These are phyloP conservation scores for Penicillium roqueforti DNA, from an alignment of 495 filamentous ascomycete genomes.

Conservation along the genomic window DNA sequence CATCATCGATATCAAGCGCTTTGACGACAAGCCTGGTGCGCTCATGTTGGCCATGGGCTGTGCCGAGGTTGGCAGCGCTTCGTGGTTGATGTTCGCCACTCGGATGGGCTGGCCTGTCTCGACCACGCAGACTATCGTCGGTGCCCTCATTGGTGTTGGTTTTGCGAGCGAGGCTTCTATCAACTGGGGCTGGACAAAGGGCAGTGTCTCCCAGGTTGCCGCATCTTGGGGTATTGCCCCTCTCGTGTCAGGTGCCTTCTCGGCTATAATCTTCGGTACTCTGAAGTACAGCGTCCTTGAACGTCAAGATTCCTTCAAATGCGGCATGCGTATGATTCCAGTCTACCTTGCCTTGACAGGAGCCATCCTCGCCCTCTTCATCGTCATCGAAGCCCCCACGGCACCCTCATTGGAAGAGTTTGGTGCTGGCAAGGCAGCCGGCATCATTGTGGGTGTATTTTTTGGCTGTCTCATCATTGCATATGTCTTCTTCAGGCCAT, in stretches of 20 bases:
- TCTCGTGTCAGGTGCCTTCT: slow-evolving; percentile 53
- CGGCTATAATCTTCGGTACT: slow-evolving; percentile 57
- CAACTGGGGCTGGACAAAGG: slow-evolving; percentile 51
- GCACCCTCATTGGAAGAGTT: slow-evolving; percentile 41
- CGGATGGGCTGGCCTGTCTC: slow-evolving; percentile 55
- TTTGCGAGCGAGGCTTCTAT: slow-evolving; percentile 54
- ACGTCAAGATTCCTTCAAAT: slow-evolving; percentile 53
- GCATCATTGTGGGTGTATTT: slow-evolving; percentile 56
- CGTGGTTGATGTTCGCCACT: slow-evolving; percentile 59
- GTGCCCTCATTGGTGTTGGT: slow-evolving; percentile 60
- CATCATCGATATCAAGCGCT: slow-evolving; percentile 53
- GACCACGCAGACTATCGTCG: slow-evolving; percentile 62
- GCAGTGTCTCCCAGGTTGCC: slow-evolving; percentile 55
- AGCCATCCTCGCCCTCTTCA: slow-evolving; percentile 58
- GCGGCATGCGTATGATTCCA: slow-evolving; percentile 55
- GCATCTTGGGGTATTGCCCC: slow-evolving; percentile 63
- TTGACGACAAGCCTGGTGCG: slow-evolving; percentile 47
- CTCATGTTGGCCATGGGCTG: slow-evolving; percentile 62
- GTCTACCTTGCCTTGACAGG: slow-evolving; percentile 59
- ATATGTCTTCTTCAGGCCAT: slow-evolving; percentile 59
- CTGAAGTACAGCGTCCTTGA: slow-evolving; percentile 61
- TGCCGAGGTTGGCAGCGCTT: slow-evolving; percentile 54
- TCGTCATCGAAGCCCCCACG: slow-evolving; percentile 44
- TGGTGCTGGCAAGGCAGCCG: slow-evolving; percentile 48
- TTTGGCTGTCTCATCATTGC: slow-evolving; percentile 49